Percentiles rank a stretch among this genome's conserved stretches.
Evolutionary conservation across 768 basidiomycete genomes (phyloP).

Genomic region (Chalciporus chontae): DNA sequence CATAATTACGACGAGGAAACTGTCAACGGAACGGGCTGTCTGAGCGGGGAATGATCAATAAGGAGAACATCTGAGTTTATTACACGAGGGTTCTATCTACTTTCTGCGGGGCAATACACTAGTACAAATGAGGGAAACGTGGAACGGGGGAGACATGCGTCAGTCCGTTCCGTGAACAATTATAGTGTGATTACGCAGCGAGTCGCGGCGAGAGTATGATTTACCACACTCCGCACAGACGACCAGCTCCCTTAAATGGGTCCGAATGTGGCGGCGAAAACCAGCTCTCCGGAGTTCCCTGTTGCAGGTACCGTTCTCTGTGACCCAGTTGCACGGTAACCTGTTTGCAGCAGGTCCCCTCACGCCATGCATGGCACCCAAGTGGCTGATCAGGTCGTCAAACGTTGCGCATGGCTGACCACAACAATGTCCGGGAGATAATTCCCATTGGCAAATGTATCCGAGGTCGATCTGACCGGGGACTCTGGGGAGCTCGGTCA

Average conservation of each 20-base stretch:
- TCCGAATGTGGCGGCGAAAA: conserved; percentile 5
- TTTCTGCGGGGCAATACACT: not conserved
- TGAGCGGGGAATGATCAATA: too few species aligned
- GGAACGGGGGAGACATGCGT: not conserved
- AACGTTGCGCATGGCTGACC: not conserved
- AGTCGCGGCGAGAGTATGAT: conserved; percentile 4
- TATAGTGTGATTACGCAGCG: conserved; percentile 2
- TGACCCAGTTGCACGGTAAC: conserved; percentile 7
- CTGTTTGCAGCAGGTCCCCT: not conserved
- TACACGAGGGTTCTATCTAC: too few species aligned
- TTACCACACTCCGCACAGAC: not conserved
- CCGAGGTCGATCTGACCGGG: too few species aligned
- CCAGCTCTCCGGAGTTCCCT: not conserved
- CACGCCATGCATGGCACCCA: not conserved
- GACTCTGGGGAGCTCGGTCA: too few species aligned
- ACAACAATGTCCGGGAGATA: not conserved
- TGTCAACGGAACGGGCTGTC: too few species aligned
- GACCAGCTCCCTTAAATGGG: not conserved
- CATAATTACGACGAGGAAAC: too few species aligned
- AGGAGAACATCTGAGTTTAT: too few species aligned
- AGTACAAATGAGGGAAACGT: not conserved
- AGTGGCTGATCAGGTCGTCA: conserved; percentile 5
- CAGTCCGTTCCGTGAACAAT: not conserved
- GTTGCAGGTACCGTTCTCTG: not conserved
- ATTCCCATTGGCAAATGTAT: too few species aligned